Evolutionary conservation across 257 asterid genomes (phyloP).

Genomic region (Osmanthus fragrans): DNA sequence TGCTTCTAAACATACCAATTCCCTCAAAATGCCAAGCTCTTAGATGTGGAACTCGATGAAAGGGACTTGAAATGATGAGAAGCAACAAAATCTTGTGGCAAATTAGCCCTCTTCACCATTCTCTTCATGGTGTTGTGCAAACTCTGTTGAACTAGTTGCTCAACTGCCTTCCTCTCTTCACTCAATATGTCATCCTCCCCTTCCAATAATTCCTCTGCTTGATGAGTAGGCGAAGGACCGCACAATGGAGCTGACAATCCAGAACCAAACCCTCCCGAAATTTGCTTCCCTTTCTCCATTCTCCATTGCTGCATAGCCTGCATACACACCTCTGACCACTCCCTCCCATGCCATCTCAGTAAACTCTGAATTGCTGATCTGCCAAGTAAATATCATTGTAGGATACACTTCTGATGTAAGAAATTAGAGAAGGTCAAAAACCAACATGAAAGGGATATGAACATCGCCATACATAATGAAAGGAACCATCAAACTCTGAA

Average conservation of each 20-base stretch:
- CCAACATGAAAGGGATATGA: not conserved
- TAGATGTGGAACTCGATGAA: slow-evolving; percentile 63
- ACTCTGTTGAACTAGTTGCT: slow-evolving; percentile 84
- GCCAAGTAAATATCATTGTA: slow-evolving; percentile 17
- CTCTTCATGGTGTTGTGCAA: slow-evolving; percentile 83
- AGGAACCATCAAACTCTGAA: not conserved
- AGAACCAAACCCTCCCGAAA: slow-evolving; percentile 30
- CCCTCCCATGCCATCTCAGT: slow-evolving; percentile 96
- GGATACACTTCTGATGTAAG: slow-evolving; percentile 11
- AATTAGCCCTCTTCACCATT: slow-evolving; percentile 79
- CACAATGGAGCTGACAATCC: slow-evolving; percentile 60
- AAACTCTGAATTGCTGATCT: slow-evolving; percentile 73
- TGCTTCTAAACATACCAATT: not conserved
- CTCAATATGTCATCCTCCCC: slow-evolving; percentile 59
- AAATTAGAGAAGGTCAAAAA: not conserved
- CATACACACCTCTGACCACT: too few relatives aligned
- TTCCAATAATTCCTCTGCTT: slow-evolving; percentile 15
- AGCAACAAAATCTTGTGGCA: slow-evolving; percentile 80
- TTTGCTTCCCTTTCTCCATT: slow-evolving; percentile 71
- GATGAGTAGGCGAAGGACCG: slow-evolving; percentile 22
- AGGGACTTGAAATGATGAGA: slow-evolving; percentile 74
- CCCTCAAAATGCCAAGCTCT: slow-evolving; percentile 77
- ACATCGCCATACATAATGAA: not conserved
- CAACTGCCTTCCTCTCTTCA: slow-evolving; percentile 79
- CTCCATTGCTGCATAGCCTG: too few relatives aligned